A percentile compares a stretch with the other conserved stretches of the same genome.
These are phyloP conservation scores for Rubia balearica DNA, from an alignment of 305 asterid genomes.

Conservation along the genomic window DNA sequence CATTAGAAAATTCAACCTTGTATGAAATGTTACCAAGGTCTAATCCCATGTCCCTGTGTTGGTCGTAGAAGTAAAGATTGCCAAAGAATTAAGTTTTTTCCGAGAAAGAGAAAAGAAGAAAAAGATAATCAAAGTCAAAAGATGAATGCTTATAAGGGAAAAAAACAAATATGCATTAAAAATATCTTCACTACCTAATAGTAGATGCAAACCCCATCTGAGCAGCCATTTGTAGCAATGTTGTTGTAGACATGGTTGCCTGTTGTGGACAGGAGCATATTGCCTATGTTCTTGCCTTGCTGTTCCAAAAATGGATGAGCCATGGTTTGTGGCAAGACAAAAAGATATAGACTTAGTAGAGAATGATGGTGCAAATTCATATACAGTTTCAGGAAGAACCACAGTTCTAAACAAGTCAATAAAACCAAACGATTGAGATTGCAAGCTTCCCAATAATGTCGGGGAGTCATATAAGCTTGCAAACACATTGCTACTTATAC, in stretches of 20 bases:
- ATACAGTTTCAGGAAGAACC: conserved; percentile 29
- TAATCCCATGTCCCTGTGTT: conserved; percentile 78
- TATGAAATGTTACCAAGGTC: conserved; percentile 46
- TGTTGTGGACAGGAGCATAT: conserved; percentile 61
- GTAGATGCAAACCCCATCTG: conserved; percentile 61
- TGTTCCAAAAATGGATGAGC: conserved; percentile 52
- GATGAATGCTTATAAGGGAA: conserved; percentile 30
- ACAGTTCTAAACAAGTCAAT: conserved; percentile 36
- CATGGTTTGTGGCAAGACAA: conserved; percentile 62
- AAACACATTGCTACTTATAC: conserved; percentile 52
- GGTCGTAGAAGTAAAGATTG: conserved; percentile 58
- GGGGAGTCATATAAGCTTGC: conserved; percentile 76
- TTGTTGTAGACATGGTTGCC: conserved; percentile 71
- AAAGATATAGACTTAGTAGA: conserved; percentile 63
- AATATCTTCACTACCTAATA: no score
- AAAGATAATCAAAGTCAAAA: conserved; percentile 2
- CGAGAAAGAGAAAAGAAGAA: conserved; percentile 21
- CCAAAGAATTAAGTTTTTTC: conserved; percentile 56
- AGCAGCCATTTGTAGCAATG: conserved; percentile 86
- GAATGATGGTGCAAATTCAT: conserved; percentile 31
- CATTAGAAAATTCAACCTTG: no score
- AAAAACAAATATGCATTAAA: no score
- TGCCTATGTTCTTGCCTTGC: conserved; percentile 66
- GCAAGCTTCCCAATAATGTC: conserved; percentile 44
- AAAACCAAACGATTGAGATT: conserved; percentile 43